Evolutionary conservation across 352 stramenopile species (phyloP), one percentile per base, ranked within the genome.

Genomic region (Globisporangium uncinulatum): DNA sequence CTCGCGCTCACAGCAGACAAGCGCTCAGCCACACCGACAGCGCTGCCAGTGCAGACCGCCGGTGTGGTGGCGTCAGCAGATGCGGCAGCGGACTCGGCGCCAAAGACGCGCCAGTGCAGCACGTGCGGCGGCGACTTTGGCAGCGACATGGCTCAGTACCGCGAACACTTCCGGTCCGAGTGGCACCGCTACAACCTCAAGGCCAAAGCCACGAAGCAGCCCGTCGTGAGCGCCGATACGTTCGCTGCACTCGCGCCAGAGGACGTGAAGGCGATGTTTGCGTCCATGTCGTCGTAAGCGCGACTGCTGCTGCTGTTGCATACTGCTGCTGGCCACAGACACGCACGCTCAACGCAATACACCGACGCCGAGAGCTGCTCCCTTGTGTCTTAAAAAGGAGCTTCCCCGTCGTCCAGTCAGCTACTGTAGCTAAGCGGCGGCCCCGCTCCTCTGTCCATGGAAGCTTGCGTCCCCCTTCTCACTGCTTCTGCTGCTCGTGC

Each of bases 111-210:
- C 29, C 79, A 83, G 44, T 94, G 85, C 66, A 98, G 94, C 55
- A 98, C 94, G 8, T 98, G 94, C 56, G 93, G 91, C 8, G 93
- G 94, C 5, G 80, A 83, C 46, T 99, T 98, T 61, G 74, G 72
- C 34, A 83, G 86, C 57, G 79, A 87, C 53, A 73, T 92, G 59
- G 73, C 71, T 49, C 74, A 76, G 43, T 98, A 97, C 65, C 82
- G 95, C 37, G 77, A 94, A 43, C 96, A 99, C 67, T 99, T 98
- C 70, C 88, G 91, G 31, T 96, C 83, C 42, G 94, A 98, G 61
- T 98, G 95, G 93, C 95, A 98, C 67, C 84, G 92, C 39, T 98
- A 98, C 78, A 99, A 99, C 73, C 85, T 98, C 42, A 98, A 98
- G 65, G 70, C 97, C 37, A 99, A 99, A 67, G 72, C 96, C 47